phyloP scores from a whole-genome alignment of 2,329 filamentous ascomycete species.

The Ascocoryne sarcoides region DNA sequence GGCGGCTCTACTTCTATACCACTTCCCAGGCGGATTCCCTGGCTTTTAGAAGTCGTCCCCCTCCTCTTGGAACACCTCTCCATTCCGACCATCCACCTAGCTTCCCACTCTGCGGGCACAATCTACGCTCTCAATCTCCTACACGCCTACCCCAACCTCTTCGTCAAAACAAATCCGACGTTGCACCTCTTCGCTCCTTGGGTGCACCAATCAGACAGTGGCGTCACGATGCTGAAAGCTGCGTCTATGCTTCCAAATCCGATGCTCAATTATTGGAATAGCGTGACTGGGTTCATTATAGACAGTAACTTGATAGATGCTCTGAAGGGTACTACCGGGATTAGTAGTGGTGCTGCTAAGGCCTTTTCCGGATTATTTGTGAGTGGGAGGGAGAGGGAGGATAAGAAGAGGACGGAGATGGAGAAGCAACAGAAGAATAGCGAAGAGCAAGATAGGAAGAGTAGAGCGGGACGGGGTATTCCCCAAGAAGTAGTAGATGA shows the following conservation, averaged over 20 bases:
- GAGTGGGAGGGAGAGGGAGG: constrained; percentile 3
- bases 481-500: constrained; percentile 9
- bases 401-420: constrained; percentile 9
- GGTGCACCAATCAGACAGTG: constrained; percentile 30
- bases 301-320: no score
- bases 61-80: constrained; percentile 30
- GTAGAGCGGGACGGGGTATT: constrained; percentile 14
- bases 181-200: constrained; percentile 30
- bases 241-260: constrained; percentile 17
- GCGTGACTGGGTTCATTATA: constrained; percentile 27
- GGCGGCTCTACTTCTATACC: constrained; percentile 35
- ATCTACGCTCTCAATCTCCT: constrained; percentile 37
- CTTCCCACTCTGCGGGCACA: constrained; percentile 34
- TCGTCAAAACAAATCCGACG: constrained; percentile 24
- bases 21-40: constrained; percentile 28
- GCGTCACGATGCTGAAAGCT: constrained; percentile 6
- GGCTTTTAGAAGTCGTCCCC: constrained; percentile 35
- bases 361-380: constrained; percentile 4
- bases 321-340: constrained; percentile 25
- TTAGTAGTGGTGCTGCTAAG: constrained; percentile 7
- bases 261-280: constrained; percentile 27
- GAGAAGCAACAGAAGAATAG: background rate
- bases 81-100: constrained; percentile 32
- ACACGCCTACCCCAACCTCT: constrained; percentile 26
- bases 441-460: constrained; percentile 9